These are phyloP conservation scores for Ilyonectria sp. DNA, from an alignment of 2,329 filamentous ascomycete genomes.

Conservation along the genomic window DNA sequence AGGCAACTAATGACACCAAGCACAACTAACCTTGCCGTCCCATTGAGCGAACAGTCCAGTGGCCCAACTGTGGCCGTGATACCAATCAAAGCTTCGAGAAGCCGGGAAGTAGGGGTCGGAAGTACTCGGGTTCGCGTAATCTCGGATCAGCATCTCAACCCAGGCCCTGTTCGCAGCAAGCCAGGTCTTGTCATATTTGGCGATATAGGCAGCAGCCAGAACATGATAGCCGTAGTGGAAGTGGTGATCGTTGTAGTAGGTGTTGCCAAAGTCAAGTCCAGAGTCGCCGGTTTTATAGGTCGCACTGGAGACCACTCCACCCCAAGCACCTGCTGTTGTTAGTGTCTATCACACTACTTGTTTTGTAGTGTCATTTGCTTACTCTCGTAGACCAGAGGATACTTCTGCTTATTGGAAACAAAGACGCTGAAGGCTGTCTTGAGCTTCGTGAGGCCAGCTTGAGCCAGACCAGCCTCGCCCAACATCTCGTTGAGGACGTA, in stretches of 20 bases:
- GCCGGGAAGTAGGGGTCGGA: constrained; percentile 85
- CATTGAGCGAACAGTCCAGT: constrained; percentile 80
- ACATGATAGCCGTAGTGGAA: constrained; percentile 93
- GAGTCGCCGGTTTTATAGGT: constrained; percentile 79
- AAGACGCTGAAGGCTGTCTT: constrained; percentile 79
- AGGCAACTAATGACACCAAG: neutral
- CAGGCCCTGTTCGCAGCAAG: constrained; percentile 80
- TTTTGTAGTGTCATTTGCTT: constrained; percentile 45
- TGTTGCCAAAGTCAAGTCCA: constrained; percentile 90
- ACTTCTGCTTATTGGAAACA: constrained; percentile 77
- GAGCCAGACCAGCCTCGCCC: constrained; percentile 69
- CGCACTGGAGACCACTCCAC: constrained; percentile 83
- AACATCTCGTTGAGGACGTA: constrained; percentile 77
- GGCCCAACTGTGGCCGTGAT: constrained; percentile 94
- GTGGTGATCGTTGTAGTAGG: constrained; percentile 84
- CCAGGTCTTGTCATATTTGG: constrained; percentile 83
- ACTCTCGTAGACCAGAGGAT: constrained; percentile 76
- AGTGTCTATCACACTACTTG: constrained; percentile 16
- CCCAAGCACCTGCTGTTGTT: constrained; percentile 73
- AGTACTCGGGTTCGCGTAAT: constrained; percentile 82
- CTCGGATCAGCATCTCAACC: constrained; percentile 87
- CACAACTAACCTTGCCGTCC: constrained; percentile 76
- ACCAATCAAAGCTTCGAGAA: constrained; percentile 92
- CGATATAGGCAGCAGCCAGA: constrained; percentile 87
- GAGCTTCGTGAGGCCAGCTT: constrained; percentile 71